Evolutionary conservation across 2,329 filamentous ascomycete species (phyloP).

Genomic region (Penicillium sp.): DNA sequence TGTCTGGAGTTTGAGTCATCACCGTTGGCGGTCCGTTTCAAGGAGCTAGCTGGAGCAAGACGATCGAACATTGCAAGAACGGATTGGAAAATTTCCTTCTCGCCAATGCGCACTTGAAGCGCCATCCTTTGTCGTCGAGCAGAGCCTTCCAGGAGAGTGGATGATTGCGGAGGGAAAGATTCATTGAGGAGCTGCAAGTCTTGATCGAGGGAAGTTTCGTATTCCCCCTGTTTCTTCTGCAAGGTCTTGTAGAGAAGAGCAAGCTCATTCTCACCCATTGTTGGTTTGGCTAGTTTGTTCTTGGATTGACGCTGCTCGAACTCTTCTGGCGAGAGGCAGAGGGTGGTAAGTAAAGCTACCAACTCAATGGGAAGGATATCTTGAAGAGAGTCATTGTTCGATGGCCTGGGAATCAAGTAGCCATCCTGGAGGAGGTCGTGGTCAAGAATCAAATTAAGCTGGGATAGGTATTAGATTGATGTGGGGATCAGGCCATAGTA

Average conservation of each 20-base stretch:
- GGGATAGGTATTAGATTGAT: conserved; percentile 8
- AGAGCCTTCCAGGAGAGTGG: conserved; percentile 32
- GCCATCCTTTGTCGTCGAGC: conserved; percentile 52
- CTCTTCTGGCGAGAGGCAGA: conserved; percentile 31
- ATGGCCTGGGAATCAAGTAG: conserved; percentile 54
- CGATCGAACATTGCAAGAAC: conserved; percentile 41
- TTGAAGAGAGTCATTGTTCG: conserved; percentile 22
- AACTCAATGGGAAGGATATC: conserved; percentile 39
- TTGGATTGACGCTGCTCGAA: conserved; percentile 31
- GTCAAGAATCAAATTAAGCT: conserved; percentile 55
- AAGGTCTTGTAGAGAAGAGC: conserved; percentile 33
- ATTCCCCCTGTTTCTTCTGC: conserved; percentile 41
- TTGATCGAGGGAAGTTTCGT: conserved; percentile 50
- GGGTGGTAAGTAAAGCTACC: conserved; percentile 34
- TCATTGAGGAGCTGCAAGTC: conserved; percentile 43
- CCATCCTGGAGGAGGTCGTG: conserved; percentile 63
- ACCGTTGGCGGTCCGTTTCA: conserved; percentile 30
- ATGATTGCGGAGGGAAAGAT: conserved; percentile 28
- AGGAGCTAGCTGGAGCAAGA: conserved; percentile 18
- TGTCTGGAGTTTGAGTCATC: conserved; percentile 24
- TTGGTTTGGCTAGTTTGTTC: conserved; percentile 35
- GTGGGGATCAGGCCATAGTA: too few species aligned
- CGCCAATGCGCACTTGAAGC: conserved; percentile 61
- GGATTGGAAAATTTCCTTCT: conserved; percentile 61
- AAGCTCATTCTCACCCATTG: conserved; percentile 25